These are phyloP conservation scores for Mucuna pruriens DNA, from an alignment of 306 rosid species.

Conservation along the genomic window DNA sequence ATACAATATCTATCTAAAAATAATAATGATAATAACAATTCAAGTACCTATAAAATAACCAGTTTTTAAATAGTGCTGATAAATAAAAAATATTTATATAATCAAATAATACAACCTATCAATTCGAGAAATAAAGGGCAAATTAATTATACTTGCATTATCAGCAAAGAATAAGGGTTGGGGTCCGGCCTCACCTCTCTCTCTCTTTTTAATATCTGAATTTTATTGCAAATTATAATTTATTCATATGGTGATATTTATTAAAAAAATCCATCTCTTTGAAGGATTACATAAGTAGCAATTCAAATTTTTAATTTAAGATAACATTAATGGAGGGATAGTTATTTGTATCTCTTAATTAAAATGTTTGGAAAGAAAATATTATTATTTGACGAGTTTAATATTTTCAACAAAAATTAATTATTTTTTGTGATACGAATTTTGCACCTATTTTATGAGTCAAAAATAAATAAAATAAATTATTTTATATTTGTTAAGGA, in stretches of 20 bases:
- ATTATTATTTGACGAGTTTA: too few relatives aligned
- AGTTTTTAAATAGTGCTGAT: not conserved
- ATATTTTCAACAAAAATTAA: too few relatives aligned
- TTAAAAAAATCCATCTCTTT: not conserved
- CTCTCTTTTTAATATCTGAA: not conserved
- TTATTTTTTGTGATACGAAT: too few relatives aligned
- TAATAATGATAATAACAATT: not conserved
- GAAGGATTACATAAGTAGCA: not conserved
- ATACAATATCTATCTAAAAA: not conserved
- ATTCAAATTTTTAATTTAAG: too few relatives aligned
- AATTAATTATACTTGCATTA: not conserved
- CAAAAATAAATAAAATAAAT: too few relatives aligned
- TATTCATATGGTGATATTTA: not conserved
- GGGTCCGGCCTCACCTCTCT: not conserved
- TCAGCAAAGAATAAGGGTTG: not conserved
- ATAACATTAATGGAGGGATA: too few relatives aligned
- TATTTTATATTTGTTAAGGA: too few relatives aligned
- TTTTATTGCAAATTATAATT: not conserved
- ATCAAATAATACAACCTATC: slow-evolving; percentile 1
- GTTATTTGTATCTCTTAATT: too few relatives aligned
- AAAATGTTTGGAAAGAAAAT: too few relatives aligned
- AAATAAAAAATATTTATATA: not conserved
- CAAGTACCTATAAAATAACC: not conserved
- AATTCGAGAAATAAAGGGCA: not conserved
- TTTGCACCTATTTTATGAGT: too few relatives aligned